Evolutionary conservation across 345 rosid species (phyloP), one percentile per base, ranked within the genome.

Genomic region (Salix suchowensis): DNA sequence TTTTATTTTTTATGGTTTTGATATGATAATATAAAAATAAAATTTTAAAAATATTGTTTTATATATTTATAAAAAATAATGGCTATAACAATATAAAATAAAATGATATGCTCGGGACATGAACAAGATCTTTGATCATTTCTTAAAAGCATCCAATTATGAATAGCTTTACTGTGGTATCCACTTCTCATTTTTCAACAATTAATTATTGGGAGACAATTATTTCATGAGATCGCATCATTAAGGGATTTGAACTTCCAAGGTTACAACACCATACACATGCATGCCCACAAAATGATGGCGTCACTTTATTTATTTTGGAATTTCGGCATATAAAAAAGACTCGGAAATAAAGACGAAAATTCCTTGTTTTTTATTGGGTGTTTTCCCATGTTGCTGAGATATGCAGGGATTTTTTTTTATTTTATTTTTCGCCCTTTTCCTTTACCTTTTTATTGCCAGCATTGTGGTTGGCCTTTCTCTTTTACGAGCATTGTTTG

Each of bases 61-160:
- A 40, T 9, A 40, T 10, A 40, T 40, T 5, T 40, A 2, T 9
- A 40, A 39, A 39, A 10, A 40, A 40, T 34, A 34, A 34, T 34
- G 37, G 37, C 6, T 34, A 34, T 5, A 34, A 34, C 37, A 34
- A 34, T 34, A 34, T 34, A 34, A 34, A 34, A 34, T 5, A 34
- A 34, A 34, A 34, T 34, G 14, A 58, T 12, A 10, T n/a, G 64
- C 23, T 58, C 64, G 6, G 4, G 44, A 40, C 44, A 40, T 40
- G 13, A 12, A 46, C 16, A 13, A 46, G 64, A 58, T 24, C 64
- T 4, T 58, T 10, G 64, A 58, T 58, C 64, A 23, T n/a, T 42
- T 11, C 67, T 70, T 12, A 23, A 70, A 78, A 77, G 71, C 18
- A 70, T 28, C 39, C 14, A 73, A 76, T 65, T 39, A 75, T 75